phyloP scores from a whole-genome alignment of 345 rosid species.

The Salix brachista region DNA sequence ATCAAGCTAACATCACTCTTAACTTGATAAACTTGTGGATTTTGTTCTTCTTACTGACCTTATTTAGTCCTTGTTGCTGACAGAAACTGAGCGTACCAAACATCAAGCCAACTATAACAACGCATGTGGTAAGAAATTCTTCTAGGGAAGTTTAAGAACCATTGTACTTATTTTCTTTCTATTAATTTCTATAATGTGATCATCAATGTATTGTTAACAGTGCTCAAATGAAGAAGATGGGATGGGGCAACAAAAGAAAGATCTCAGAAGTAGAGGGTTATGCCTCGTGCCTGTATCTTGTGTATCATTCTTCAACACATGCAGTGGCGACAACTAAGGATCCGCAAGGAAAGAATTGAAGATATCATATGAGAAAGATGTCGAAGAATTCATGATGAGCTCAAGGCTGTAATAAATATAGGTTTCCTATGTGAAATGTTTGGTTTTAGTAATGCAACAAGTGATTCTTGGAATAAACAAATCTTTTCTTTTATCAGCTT shows the following conservation, averaged over 20 bases:
- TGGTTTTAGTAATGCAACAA: not conserved
- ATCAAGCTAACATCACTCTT: not conserved
- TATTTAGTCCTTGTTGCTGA: not conserved
- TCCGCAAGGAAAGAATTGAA: not conserved
- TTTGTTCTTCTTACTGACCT: not conserved
- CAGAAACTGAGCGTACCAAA: conserved; percentile 42
- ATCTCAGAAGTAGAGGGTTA: conserved; percentile 34
- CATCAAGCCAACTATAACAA: conserved; percentile 8
- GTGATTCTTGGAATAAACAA: not conserved
- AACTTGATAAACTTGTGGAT: not conserved
- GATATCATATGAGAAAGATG: not conserved
- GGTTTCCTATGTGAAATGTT: not conserved
- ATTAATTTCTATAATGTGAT: not conserved
- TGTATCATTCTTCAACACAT: conserved; percentile 19
- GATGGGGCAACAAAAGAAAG: conserved; percentile 16
- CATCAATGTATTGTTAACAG: not conserved
- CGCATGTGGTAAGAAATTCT: conserved; percentile 1
- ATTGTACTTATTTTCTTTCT: not conserved
- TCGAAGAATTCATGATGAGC: not conserved
- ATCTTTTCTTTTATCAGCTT: not conserved
- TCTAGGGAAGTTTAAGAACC: not conserved
- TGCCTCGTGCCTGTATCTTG: conserved; percentile 35
- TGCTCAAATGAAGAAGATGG: conserved; percentile 10
- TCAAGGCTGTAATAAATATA: not conserved
- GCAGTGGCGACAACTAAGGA: not conserved